phyloP scores from a whole-genome alignment of 106 monocot species.

The Iris macrosiphon region DNA sequence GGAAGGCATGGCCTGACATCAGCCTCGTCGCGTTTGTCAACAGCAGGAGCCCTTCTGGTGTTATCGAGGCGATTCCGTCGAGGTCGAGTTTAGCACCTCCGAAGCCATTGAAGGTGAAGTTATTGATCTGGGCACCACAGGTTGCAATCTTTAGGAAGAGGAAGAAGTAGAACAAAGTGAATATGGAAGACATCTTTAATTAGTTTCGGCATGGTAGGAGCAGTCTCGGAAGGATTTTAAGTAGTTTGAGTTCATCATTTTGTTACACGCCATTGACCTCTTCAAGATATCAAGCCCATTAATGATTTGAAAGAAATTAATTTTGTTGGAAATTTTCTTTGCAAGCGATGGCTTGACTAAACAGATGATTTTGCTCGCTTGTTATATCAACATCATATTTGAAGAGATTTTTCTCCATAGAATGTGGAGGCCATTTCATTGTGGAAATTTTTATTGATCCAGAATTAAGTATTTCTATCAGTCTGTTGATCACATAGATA shows the following conservation, averaged over 20 bases:
- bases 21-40: constrained; percentile 17
- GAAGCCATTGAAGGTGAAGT: constrained; percentile 24
- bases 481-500: too few relatives aligned
- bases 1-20: constrained; percentile 22
- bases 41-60: constrained; percentile 11
- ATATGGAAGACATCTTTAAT: neutral
- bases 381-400: too few relatives aligned
- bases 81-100: constrained; percentile 5
- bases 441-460: too few relatives aligned
- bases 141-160: neutral
- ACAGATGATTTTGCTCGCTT: too few relatives aligned
- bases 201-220: neutral
- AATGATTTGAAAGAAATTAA: too few relatives aligned
- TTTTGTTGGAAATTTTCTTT: too few relatives aligned
- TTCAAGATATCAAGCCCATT: too few relatives aligned
- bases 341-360: too few relatives aligned
- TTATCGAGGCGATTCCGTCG: constrained; percentile 16
- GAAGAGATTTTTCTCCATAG: too few relatives aligned
- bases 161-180: neutral
- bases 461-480: too few relatives aligned
- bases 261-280: too few relatives aligned
- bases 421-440: too few relatives aligned
- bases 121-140: neutral
- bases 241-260: neutral
- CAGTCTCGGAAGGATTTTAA: neutral